Base-by-base conservation (phyloP, 768 basidiomycete species). In the Pleurotus citrinopileatus region DNA sequence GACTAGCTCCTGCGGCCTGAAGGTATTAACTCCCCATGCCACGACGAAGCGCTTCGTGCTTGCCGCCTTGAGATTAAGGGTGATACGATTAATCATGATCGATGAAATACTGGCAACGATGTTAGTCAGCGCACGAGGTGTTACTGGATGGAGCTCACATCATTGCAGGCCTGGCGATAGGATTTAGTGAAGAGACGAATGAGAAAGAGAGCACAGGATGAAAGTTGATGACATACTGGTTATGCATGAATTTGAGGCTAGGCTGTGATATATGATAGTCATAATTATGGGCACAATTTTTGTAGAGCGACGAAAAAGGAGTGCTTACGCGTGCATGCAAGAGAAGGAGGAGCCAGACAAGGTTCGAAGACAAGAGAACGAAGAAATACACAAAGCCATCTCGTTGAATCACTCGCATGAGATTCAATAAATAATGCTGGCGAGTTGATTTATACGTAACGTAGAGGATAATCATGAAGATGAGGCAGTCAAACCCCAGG, bases 381-480 rank as follows among this genome's bases (percentile, higher is more conserved):
- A 60, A 57, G 47, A 63, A 63, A 26, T 61, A 63, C 8, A 63
- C 10, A 3, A 59, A 29, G 1, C 61, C 61, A n/a, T 63, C 61
- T 2, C 58, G 53, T 29, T 55, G 56, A 12, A 60, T 53, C 10
- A 59, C 43, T 4, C 54, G 6, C 8, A 61, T 1, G 6, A 61
- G 42, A 17, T 23, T 34, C 6, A 29, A 22, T 3, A 47, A 10
- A 34, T 54, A 38, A 13, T 46, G 44, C 1, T 13, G 42, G 29
- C 25, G 48, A 13, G 26, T n/a, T 4, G 42, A 12, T 38, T 12
- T 23, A 4, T 19, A 32, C 20, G 26, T 43, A 36, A 34, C 46
- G 19, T 25, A 29, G 12, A 61, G 20, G 5, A 63, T 60, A 4
- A 27, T 47, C 8, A 57, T 40, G 15, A 63, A 59, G 1, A 57